phyloP scores from a whole-genome alignment of 2,329 filamentous ascomycete species.

The Chrysosporium queenslandicum region DNA sequence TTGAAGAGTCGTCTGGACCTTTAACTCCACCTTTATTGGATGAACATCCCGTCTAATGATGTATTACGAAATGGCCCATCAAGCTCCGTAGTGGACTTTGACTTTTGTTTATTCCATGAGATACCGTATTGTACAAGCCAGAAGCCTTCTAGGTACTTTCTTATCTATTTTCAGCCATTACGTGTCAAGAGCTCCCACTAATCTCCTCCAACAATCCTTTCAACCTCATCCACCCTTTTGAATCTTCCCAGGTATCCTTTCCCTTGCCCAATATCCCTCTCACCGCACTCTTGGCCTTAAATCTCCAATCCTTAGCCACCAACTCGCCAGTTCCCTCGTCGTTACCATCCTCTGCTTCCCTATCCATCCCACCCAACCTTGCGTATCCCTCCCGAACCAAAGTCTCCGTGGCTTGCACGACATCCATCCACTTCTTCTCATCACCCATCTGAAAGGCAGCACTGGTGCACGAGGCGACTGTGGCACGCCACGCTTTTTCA shows the following conservation, averaged over 20 bases:
- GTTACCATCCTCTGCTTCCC: constrained; percentile 43
- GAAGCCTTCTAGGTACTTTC: neutral
- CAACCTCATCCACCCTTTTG: constrained; percentile 31
- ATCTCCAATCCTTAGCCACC: constrained; percentile 73
- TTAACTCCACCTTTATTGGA: no score
- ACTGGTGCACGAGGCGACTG: constrained; percentile 39
- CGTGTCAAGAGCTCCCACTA: constrained; percentile 18
- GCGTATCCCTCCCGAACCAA: constrained; percentile 69
- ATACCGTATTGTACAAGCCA: neutral
- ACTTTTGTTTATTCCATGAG: neutral
- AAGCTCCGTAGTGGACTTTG: no score
- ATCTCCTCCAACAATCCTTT: constrained; percentile 33
- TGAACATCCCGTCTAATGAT: no score
- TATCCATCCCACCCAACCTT: constrained; percentile 57
- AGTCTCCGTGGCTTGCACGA: constrained; percentile 70
- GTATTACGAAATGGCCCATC: no score
- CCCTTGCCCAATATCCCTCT: constrained; percentile 73
- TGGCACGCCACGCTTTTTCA: constrained; percentile 80
- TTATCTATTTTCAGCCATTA: neutral
- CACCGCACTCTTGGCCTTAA: constrained; percentile 76
- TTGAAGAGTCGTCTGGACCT: neutral
- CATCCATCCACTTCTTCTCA: constrained; percentile 56
- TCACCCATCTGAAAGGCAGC: constrained; percentile 44
- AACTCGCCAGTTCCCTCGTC: constrained; percentile 44
- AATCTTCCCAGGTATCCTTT: constrained; percentile 74